A percentile compares a stretch with the other conserved stretches of the same genome.
These are phyloP conservation scores for Wickerhamiella dianesei DNA, from an alignment of 805 yeast genomes.

Conservation along the genomic window DNA sequence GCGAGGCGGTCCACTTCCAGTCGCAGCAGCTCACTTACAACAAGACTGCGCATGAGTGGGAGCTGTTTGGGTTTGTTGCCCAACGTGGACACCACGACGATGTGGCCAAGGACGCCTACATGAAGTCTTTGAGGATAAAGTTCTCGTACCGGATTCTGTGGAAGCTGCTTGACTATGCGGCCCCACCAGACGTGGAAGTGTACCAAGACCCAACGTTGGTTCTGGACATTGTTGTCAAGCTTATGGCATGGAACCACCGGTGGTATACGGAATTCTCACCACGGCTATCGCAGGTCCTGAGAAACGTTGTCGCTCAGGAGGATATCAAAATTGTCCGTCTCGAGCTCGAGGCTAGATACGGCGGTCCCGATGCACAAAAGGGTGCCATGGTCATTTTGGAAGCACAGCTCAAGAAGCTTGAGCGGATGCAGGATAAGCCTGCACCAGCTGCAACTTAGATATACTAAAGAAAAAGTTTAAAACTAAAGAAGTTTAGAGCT, in stretches of 20 bases:
- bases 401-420: constrained; percentile 17
- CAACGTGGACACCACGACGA: constrained; percentile 70
- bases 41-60: constrained; percentile 82
- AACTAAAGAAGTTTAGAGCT: neutral
- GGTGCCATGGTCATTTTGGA: constrained; percentile 22
- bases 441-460: neutral
- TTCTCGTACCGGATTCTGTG: constrained; percentile 72
- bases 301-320: constrained; percentile 53
- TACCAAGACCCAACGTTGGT: constrained; percentile 30
- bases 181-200: constrained; percentile 3
- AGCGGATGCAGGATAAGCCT: constrained; percentile 18
- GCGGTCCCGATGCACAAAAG: constrained; percentile 12
- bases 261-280: constrained; percentile 93
- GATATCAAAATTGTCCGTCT: constrained; percentile 61
- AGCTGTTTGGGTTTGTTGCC: constrained; percentile 75
- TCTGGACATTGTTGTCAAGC: constrained; percentile 55
- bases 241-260: constrained; percentile 95
- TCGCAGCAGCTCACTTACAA: constrained; percentile 71
- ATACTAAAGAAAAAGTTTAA: neutral
- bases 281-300: constrained; percentile 40
- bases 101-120: constrained; percentile 74
- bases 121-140: constrained; percentile 52
- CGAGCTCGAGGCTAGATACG: constrained; percentile 25
- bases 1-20: constrained; percentile 77
- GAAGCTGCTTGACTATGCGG: constrained; percentile 45